phyloP scores from a whole-genome alignment of 129 eudicot genomes.

The sunflower (Helianthus annuus) region HanXRQr2.0-SUNRISE NC_035448.2:952445-952944 shows the following conservation, averaged over 20 bases:
- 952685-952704: background rate
- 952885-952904: background rate
- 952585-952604: too few relatives aligned
- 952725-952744: background rate
- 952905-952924: background rate
- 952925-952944: background rate
- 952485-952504: too few relatives aligned
- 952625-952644: too few relatives aligned
- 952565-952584: too few relatives aligned
- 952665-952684: background rate
- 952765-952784: background rate
- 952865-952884: slow-evolving; percentile 5
- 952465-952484: too few relatives aligned
- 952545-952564: too few relatives aligned
- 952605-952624: too few relatives aligned
- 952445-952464: too few relatives aligned
- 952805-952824: background rate
- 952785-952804: background rate
- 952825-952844: background rate
- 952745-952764: background rate
- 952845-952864: background rate
- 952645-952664: too few relatives aligned
- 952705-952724: background rate
- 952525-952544: too few relatives aligned
- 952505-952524: too few relatives aligned